Conservation (phyloP, 2,329 filamentous ascomycete genomes). For the Colletotrichum gloeosporioides region DNA sequence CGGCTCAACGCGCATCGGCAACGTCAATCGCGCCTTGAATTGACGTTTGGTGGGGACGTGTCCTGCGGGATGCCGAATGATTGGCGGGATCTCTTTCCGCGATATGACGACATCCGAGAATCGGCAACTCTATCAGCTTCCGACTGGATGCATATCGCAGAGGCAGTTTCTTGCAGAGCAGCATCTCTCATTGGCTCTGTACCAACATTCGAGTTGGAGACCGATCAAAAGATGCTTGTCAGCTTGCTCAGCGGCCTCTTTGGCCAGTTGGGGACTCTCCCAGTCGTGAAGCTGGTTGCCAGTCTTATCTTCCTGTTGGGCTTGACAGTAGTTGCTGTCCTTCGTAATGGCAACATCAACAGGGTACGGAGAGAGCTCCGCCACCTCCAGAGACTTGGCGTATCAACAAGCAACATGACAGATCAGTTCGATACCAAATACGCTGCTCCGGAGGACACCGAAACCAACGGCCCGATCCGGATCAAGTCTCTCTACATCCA, state of each 20-base stretch:
- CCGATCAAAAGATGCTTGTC: background rate
- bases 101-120: background rate
- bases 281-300: background rate
- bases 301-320: background rate
- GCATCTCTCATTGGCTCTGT: background rate
- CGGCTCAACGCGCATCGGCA: background rate
- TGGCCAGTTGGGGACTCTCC: accelerated
- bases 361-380: background rate
- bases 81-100: background rate
- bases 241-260: accelerated
- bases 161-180: background rate
- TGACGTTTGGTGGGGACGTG: background rate
- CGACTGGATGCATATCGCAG: accelerated
- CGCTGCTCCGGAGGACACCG: background rate
- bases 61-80: background rate
- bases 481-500: slow-evolving; percentile 33
- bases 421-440: slow-evolving; percentile 28
- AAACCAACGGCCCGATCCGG: slow-evolving; percentile 7
- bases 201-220: background rate
- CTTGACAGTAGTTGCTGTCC: accelerated
- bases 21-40: background rate
- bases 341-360: background rate
- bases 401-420: slow-evolving; percentile 27
- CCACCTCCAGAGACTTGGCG: slow-evolving; percentile 18
- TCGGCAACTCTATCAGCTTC: background rate